Conservation (phyloP, 75 land plant genomes). For the Pinus taeda region DNA sequence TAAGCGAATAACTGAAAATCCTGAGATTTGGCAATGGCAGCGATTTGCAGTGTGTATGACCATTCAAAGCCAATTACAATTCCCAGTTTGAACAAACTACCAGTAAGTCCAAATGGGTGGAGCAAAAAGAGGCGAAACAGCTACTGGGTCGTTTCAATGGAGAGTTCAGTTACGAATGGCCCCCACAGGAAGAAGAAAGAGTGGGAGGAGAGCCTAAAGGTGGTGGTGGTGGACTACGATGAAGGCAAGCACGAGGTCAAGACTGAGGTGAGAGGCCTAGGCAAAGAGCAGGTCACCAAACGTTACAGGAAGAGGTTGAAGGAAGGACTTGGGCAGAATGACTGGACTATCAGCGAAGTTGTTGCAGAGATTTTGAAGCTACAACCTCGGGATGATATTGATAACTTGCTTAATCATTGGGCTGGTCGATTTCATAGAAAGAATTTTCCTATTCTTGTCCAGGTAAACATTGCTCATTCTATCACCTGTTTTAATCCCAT, state of each 20-base stretch:
- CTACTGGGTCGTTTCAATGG: too few relatives aligned
- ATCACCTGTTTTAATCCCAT: too few relatives aligned
- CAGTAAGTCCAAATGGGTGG: too few relatives aligned
- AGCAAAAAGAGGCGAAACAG: too few relatives aligned
- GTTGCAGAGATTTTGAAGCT: slow-evolving; percentile 46
- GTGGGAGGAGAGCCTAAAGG: slow-evolving; percentile 25
- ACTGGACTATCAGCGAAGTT: slow-evolving; percentile 73
- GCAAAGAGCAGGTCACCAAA: slow-evolving; percentile 45
- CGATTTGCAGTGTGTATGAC: too few relatives aligned
- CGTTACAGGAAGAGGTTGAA: slow-evolving; percentile 34
- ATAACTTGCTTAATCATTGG: slow-evolving; percentile 79
- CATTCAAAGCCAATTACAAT: too few relatives aligned
- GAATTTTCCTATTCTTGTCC: slow-evolving; percentile 77
- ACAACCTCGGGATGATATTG: slow-evolving; percentile 70
- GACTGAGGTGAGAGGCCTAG: slow-evolving; percentile 26
- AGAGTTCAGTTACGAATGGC: too few relatives aligned
- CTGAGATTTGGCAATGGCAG: too few relatives aligned
- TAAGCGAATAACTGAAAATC: too few relatives aligned
- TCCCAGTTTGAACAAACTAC: too few relatives aligned
- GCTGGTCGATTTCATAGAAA: slow-evolving; percentile 79
- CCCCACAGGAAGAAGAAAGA: slow-evolving; percentile 6
- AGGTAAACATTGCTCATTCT: slow-evolving; percentile 24
- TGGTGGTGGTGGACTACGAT: slow-evolving; percentile 66
- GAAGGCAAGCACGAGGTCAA: slow-evolving; percentile 35
- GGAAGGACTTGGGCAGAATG: slow-evolving; percentile 52